phyloP scores from a whole-genome alignment of 208 protist genomes.

The Leishmania major region DNA sequence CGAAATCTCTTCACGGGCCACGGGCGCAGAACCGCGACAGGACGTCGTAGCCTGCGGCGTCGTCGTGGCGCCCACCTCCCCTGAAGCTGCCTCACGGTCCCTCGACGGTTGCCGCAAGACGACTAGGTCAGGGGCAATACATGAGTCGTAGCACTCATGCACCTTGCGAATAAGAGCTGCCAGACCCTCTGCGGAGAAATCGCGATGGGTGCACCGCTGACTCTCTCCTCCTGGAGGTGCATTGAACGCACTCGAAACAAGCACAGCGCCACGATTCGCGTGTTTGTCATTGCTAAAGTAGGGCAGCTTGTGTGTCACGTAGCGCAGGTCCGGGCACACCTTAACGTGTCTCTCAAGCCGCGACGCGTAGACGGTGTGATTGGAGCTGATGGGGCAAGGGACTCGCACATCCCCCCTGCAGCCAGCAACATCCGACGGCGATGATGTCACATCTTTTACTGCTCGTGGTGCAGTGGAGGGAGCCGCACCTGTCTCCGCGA shows the following conservation, averaged over 20 bases:
- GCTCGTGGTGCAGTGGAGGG: background rate
- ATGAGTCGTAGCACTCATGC: conserved; percentile 23
- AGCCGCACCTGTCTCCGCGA: background rate
- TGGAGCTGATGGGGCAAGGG: conserved; percentile 79
- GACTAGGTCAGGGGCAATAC: conserved; percentile 27
- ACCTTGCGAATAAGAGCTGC: conserved; percentile 28
- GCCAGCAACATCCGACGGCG: background rate
- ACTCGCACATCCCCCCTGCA: conserved; percentile 35
- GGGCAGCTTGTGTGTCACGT: conserved; percentile 40
- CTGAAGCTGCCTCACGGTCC: background rate
- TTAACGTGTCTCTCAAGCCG: conserved; percentile 64
- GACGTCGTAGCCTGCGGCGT: background rate
- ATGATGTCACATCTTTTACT: background rate
- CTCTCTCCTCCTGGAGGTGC: background rate
- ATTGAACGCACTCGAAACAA: background rate
- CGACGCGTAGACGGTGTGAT: conserved; percentile 71
- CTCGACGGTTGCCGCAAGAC: conserved; percentile 1
- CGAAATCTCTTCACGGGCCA: background rate
- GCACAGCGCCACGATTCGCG: conserved; percentile 28
- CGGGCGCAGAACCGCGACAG: background rate
- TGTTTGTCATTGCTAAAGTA: conserved; percentile 60
- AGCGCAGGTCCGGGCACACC: conserved; percentile 75
- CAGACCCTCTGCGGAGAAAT: conserved; percentile 23
- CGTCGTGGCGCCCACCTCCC: background rate
- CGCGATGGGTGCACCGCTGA: conserved; percentile 21